Percentiles rank a stretch among this genome's conserved stretches.
These are phyloP conservation scores for Sporothrix brunneoviolacea DNA, from an alignment of 2,329 filamentous ascomycete species.

Conservation along the genomic window DNA sequence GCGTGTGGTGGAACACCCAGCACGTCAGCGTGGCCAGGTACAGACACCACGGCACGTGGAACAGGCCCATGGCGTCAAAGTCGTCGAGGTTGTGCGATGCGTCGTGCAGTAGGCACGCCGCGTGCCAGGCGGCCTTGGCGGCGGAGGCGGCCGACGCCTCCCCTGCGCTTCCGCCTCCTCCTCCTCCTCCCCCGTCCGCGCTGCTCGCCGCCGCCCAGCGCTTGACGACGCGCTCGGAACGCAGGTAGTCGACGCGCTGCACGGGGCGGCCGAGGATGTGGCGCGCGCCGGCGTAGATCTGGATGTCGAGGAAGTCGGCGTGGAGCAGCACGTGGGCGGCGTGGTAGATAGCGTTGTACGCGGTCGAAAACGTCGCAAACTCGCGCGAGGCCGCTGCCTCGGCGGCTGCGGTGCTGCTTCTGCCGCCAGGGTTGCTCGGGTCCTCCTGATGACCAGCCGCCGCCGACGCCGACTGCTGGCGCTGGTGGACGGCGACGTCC, in stretches of 20 bases:
- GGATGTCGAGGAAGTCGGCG: conserved; percentile 18
- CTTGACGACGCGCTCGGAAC: conserved; percentile 15
- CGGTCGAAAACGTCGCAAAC: conserved; percentile 6
- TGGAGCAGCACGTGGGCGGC: conserved; percentile 12
- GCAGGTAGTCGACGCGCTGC: conserved; percentile 15
- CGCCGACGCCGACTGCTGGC: too few species aligned
- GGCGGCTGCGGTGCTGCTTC: background rate
- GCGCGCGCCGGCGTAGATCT: conserved; percentile 18
- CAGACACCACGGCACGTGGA: conserved; percentile 19
- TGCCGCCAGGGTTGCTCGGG: background rate
- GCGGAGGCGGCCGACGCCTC: background rate
- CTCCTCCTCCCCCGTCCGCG: too few species aligned
- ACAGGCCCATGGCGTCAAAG: conserved; percentile 15
- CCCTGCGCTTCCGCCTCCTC: background rate
- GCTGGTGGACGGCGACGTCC: background rate
- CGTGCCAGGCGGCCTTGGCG: conserved; percentile 14
- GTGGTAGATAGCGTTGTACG: conserved; percentile 16
- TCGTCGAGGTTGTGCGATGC: conserved; percentile 5
- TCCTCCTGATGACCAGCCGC: too few species aligned
- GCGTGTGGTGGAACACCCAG: conserved; percentile 17
- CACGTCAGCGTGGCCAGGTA: conserved; percentile 17
- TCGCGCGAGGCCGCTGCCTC: background rate
- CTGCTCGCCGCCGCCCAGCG: conserved; percentile 10
- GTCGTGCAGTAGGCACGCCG: conserved; percentile 13
- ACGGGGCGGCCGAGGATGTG: conserved; percentile 18